Conservation (phyloP, 2,329 filamentous ascomycete species). For the Cladosporium sp. region DNA sequence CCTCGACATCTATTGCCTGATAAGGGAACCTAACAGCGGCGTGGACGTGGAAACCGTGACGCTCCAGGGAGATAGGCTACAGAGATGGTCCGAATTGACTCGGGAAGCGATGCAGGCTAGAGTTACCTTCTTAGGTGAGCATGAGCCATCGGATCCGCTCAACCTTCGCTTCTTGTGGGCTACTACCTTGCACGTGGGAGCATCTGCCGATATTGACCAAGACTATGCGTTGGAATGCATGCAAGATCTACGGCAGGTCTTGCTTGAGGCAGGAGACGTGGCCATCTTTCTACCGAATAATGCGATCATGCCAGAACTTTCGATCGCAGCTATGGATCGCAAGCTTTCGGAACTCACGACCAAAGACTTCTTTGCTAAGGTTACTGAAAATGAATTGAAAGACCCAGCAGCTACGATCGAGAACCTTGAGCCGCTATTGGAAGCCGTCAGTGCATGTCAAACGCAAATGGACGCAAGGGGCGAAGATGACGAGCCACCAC, state of each 20-base stretch:
- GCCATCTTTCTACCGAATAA: constrained; percentile 71
- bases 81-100: constrained; percentile 54
- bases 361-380: constrained; percentile 88
- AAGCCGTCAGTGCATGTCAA: constrained; percentile 48
- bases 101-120: constrained; percentile 45
- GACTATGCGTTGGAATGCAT: constrained; percentile 57
- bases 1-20: constrained; percentile 58
- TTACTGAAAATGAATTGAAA: constrained; percentile 77
- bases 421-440: constrained; percentile 83
- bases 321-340: constrained; percentile 72
- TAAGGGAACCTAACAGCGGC: constrained; percentile 55
- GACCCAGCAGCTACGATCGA: constrained; percentile 84
- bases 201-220: constrained; percentile 49
- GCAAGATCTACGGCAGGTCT: constrained; percentile 53
- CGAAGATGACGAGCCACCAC: background rate
- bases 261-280: constrained; percentile 44
- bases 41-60: constrained; percentile 46
- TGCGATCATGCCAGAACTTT: constrained; percentile 79
- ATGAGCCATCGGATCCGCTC: constrained; percentile 33
- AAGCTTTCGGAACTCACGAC: constrained; percentile 90
- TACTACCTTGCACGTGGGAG: constrained; percentile 55
- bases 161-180: constrained; percentile 61
- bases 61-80: constrained; percentile 52
- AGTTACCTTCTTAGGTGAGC: background rate
- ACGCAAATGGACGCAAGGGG: background rate